Conservation (phyloP, 164 flowering plant genomes). For the Nymphaea colorata region DNA sequence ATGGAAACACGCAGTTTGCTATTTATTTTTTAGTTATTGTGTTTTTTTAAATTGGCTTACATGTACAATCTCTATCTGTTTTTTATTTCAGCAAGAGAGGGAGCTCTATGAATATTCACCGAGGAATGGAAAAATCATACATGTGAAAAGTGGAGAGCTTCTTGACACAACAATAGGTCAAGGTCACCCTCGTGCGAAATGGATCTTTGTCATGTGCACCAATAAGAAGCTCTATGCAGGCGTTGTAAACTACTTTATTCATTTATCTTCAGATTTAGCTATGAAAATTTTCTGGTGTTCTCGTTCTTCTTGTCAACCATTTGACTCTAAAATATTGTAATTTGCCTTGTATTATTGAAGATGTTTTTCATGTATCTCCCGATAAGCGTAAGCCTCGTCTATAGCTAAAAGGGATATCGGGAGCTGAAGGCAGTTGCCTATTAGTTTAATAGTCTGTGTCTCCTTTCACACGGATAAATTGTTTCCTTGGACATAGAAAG, state of each 20-base stretch:
- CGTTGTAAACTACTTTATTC: slow-evolving; percentile 26
- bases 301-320: not conserved
- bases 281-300: not conserved
- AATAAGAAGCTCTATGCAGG: slow-evolving; percentile 67
- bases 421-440: too few species aligned
- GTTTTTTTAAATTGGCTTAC: not conserved
- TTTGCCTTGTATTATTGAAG: too few species aligned
- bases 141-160: slow-evolving; percentile 34
- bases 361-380: too few species aligned
- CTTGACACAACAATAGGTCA: slow-evolving; percentile 36
- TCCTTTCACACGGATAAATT: not conserved
- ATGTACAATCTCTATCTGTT: not conserved
- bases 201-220: slow-evolving; percentile 92
- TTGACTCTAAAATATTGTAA: not conserved
- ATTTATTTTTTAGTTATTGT: not conserved
- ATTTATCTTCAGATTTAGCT: not conserved
- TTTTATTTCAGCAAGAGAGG: slow-evolving; percentile 53
- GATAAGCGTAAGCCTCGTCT: too few species aligned
- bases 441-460: too few species aligned
- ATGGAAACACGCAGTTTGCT: too few species aligned
- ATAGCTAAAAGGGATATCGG: too few species aligned
- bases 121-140: slow-evolving; percentile 46
- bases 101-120: slow-evolving; percentile 57
- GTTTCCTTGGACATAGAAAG: not conserved
- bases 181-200: slow-evolving; percentile 31